Evolutionary conservation across 2,329 filamentous ascomycete genomes (phyloP), one percentile per base, ranked within the genome.

Genomic region (Aureobasidium sp.): DNA sequence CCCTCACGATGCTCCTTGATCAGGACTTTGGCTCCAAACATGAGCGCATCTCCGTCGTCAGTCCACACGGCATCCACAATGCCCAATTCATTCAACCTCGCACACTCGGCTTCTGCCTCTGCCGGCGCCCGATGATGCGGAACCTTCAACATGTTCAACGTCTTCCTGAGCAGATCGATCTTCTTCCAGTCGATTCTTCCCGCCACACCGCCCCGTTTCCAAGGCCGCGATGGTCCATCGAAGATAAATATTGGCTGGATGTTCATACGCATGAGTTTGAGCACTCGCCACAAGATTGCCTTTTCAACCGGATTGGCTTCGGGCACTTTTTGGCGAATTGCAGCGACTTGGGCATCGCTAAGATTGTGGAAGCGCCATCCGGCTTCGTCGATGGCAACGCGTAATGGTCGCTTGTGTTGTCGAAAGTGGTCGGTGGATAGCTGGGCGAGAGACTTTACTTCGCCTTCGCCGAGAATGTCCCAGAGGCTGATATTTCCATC

Each of bases 211-310:
- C 70, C 68, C 15, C 72, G 66, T 65, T 78, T 75, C 68, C 70
- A 67, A 0, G 74, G 73, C 62, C 71, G 77, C 17, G 77, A 75
- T 11, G 78, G 72, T 0, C 82, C 81, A 62, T 84, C 82, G 64
- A 82, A 83, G 3, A 85, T 77, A 62, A 84, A 83, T 7, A 84
- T 65, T 1, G 80, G 73, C 44, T 81, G 76, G 6, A 85, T 78
- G 17, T 81, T 77, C 6, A 80, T 73, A 22, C 75, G 75, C 29
- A 82, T 72, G 1, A 83, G 74, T 5, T 76, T 74, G 53, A 79
- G 68, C 63, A 81, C 70, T 7, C 75, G 72, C 64, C 70, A 75
- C 36, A 78, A 70, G 51, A 78, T 75, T 3, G 66, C 64, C 61
- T 77, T 78, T 64, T 78, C 76, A 14, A 76, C 71, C 4, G 76